Percentiles rank a stretch among this genome's conserved stretches.
Conservation (phyloP, 257 asterid species). For the Dorcoceras hygrometricum region DNA sequence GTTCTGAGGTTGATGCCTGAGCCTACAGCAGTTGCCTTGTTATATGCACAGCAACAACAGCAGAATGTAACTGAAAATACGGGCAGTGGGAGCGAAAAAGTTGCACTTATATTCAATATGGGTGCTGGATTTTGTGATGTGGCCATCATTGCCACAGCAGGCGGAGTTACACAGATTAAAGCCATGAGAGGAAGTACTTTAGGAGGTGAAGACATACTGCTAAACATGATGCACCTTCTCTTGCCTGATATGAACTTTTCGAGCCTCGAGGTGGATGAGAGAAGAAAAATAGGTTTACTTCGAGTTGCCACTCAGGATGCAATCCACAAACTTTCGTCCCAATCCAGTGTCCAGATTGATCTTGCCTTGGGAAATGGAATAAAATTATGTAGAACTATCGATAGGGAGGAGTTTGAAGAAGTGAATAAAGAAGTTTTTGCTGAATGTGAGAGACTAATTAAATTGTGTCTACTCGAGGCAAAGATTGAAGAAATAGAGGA, state of each 20-base stretch:
- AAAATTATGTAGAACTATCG: conserved; percentile 47
- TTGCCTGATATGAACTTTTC: conserved; percentile 67
- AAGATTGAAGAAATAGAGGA: conserved; percentile 46
- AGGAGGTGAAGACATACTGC: conserved; percentile 87
- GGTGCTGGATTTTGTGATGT: conserved; percentile 94
- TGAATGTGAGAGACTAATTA: conserved; percentile 52
- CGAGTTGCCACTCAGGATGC: conserved; percentile 80
- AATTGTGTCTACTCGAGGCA: conserved; percentile 52
- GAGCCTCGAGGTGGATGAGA: conserved; percentile 58
- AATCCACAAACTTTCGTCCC: conserved; percentile 60
- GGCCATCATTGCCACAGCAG: conserved; percentile 76
- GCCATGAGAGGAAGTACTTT: conserved; percentile 59
- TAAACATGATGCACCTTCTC: conserved; percentile 56
- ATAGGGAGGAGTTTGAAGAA: conserved; percentile 53
- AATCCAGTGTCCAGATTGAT: conserved; percentile 39
- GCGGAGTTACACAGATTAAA: conserved; percentile 81
- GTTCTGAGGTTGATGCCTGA: conserved; percentile 86
- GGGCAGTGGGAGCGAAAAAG: conserved; percentile 69
- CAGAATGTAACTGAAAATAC: conserved; percentile 43
- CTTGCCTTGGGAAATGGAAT: conserved; percentile 56
- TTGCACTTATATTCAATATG: conserved; percentile 75
- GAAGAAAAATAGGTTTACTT: conserved; percentile 60
- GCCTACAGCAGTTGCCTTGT: conserved; percentile 82
- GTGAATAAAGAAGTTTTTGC: conserved; percentile 54
- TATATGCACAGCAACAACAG: conserved; percentile 80